phyloP scores from a whole-genome alignment of 208 protist genomes.

The Trichomonas gallinae region DNA sequence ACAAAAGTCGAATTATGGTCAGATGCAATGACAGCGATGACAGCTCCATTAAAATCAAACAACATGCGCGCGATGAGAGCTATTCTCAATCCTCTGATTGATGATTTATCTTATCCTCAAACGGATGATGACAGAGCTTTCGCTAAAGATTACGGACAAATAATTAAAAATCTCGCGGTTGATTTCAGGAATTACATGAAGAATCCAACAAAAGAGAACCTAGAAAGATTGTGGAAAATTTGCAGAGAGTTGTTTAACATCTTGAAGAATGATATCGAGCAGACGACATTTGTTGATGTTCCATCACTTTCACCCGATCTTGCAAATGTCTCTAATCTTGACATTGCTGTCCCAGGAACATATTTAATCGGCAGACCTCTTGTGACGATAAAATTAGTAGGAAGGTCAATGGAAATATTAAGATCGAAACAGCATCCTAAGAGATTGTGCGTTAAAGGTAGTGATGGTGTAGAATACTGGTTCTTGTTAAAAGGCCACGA shows the following conservation, averaged over 20 bases:
- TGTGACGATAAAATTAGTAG: background rate
- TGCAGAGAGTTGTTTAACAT: background rate
- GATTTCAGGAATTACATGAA: background rate
- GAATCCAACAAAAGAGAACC: background rate
- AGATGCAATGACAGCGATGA: background rate
- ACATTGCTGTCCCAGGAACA: constrained; percentile 14
- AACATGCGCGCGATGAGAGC: background rate
- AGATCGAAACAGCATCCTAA: background rate
- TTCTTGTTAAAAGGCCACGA: background rate
- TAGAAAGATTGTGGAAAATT: background rate
- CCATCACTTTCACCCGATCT: background rate
- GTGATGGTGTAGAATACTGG: background rate
- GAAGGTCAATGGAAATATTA: background rate
- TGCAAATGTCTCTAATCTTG: background rate
- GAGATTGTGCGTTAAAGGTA: background rate
- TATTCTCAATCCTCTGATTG: background rate
- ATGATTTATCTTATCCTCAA: background rate
- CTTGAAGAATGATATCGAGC: background rate
- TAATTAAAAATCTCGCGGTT: background rate
- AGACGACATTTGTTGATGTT: background rate
- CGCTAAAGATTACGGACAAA: background rate
- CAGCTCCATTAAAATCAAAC: background rate
- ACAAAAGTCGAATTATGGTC: background rate
- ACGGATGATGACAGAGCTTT: background rate
- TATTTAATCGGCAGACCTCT: background rate